phyloP scores from a whole-genome alignment of 2,329 filamentous ascomycete genomes.

The Fusarium multiceps region DNA sequence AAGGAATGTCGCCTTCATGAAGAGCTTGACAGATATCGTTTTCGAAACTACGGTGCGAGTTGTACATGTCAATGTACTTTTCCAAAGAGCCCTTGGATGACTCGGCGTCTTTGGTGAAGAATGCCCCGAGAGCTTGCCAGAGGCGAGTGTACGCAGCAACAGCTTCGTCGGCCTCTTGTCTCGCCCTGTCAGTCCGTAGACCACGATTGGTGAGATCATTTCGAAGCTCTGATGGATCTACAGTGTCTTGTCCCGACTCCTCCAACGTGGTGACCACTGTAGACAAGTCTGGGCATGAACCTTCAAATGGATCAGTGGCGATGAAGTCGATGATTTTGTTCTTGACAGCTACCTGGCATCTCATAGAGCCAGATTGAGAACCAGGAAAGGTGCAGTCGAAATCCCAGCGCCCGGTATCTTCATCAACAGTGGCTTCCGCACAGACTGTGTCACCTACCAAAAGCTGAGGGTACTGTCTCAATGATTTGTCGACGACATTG shows the following conservation, averaged over 20 bases:
- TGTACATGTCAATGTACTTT: conserved; percentile 50
- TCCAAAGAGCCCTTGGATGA: conserved; percentile 43
- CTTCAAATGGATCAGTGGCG: conserved; percentile 51
- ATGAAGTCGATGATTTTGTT: conserved; percentile 50
- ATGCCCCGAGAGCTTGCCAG: conserved; percentile 49
- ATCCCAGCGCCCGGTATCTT: conserved; percentile 47
- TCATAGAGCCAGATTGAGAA: conserved; percentile 43
- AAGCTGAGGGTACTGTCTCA: conserved; percentile 48
- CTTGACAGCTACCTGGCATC: conserved; percentile 50
- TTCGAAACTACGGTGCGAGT: conserved; percentile 45
- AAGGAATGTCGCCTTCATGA: conserved; percentile 47
- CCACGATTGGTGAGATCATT: conserved; percentile 44
- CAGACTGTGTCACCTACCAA: conserved; percentile 50
- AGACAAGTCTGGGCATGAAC: conserved; percentile 51
- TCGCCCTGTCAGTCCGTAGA: conserved; percentile 29
- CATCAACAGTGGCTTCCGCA: conserved; percentile 44
- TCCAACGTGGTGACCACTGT: conserved; percentile 51
- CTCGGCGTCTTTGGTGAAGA: conserved; percentile 44
- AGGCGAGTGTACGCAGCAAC: conserved; percentile 47
- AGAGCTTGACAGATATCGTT: conserved; percentile 52
- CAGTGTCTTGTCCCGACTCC: conserved; percentile 45
- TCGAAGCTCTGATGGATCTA: conserved; percentile 44
- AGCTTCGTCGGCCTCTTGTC: conserved; percentile 42
- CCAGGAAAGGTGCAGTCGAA: conserved; percentile 54
- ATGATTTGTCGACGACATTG: conserved; percentile 41